Evolutionary conservation across 2,329 filamentous ascomycete genomes (phyloP).

Genomic region (Cladophialophora chaetospira): DNA sequence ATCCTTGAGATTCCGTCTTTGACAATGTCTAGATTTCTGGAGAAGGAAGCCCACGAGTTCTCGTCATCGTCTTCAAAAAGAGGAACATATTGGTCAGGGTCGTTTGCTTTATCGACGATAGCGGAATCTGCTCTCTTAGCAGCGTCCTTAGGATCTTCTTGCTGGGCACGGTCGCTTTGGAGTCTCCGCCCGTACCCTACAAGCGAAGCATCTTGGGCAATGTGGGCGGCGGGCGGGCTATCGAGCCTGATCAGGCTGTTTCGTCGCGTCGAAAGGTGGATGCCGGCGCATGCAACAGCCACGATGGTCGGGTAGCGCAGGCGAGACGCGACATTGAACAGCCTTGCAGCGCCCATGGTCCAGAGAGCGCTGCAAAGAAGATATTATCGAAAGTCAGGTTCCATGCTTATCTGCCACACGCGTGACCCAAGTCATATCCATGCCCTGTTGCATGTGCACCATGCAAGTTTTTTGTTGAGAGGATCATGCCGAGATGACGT

Average conservation of each 20-base stretch:
- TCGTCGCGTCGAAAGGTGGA: conserved; percentile 19
- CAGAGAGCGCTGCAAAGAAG: conserved; percentile 28
- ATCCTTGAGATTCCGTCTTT: conserved; percentile 44
- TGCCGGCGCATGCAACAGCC: conserved; percentile 22
- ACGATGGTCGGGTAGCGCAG: conserved; percentile 23
- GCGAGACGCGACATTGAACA: conserved; percentile 11
- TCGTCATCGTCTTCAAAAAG: conserved; percentile 36
- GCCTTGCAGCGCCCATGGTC: conserved; percentile 33
- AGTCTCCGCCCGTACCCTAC: conserved; percentile 18
- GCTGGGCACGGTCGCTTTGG: conserved; percentile 16
- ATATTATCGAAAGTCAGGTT: conserved; percentile 20
- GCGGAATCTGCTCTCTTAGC: conserved; percentile 23
- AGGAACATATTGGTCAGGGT: conserved; percentile 25
- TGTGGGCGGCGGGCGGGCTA: conserved; percentile 14
- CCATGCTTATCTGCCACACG: conserved; percentile 9
- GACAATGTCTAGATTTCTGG: conserved; percentile 46
- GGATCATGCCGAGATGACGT: neutral
- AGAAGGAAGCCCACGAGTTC: conserved; percentile 54
- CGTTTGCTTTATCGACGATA: conserved; percentile 20
- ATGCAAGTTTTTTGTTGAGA: conserved; percentile 3
- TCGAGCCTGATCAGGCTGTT: conserved; percentile 21
- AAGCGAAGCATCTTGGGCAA: conserved; percentile 21
- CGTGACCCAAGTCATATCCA: neutral
- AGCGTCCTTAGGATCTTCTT: conserved; percentile 15
- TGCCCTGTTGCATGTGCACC: neutral